Base-by-base conservation (phyloP, 2,329 filamentous ascomycete species). In the Colletotrichum sp. region DNA sequence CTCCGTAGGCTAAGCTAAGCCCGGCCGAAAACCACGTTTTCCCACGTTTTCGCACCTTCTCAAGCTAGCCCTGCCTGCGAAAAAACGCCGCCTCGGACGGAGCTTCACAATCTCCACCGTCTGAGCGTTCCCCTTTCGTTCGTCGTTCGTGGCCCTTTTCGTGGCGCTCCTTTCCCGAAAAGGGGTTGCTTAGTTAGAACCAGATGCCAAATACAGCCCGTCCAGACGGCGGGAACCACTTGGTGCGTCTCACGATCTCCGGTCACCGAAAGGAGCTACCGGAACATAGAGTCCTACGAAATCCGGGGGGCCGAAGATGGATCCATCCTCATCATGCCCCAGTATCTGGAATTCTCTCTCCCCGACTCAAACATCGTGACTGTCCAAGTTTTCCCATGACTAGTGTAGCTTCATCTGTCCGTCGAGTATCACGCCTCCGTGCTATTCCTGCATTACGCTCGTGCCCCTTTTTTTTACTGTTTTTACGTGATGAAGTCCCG, bases 71-170 rank as follows among this genome's bases (percentile, higher is more conserved):
- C 36, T 52, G 34, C 18, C 18, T 44, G 39, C 39, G 18, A 36
- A 39, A 10, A 44, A 39, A 26, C 52, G 44, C 24, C 52, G 67
- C 34, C 36, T 62, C 55, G 39, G 9, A 36, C 55, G 55, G 67
- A 69, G 67, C 72, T 68, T 75, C 68, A 75, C 55, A 75, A 72
- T 75, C 69, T 68, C 69, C 72, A 75, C 72, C 60, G 63, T 75
- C 72, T 72, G 72, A 75, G 69, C 72, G 69, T 49, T 24, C 12
- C 39, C 66, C 34, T 24, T 55, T 52, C 44, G 69, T 18, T 18
- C 34, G 30, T 44, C 39, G 28, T 30, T 66, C 16, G 72, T 62
- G 36, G 28, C 68, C n/a, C 60, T 36, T 28, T 34, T 44, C 30
- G 21, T 18, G 67, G 18, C 15, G 15, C 13, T n/a, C 21, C 0